These are phyloP conservation scores for Diaporthe batatas DNA, from an alignment of 2,329 filamentous ascomycete species.

Conservation along the genomic window DNA sequence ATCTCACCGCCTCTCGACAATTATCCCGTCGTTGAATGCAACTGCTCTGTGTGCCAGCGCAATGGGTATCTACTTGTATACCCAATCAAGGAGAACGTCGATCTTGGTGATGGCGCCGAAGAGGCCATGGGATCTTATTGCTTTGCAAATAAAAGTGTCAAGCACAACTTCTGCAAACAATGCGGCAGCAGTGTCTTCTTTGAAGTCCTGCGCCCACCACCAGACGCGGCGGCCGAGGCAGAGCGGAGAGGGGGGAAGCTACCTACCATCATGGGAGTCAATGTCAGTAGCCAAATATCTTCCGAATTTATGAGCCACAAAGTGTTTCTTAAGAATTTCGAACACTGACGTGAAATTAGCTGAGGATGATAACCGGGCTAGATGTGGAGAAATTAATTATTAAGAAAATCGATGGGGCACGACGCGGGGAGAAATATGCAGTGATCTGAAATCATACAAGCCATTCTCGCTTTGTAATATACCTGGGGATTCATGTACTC, in stretches of 20 bases:
- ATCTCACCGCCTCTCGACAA: constrained; percentile 32
- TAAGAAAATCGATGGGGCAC: constrained; percentile 5
- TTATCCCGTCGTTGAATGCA: constrained; percentile 33
- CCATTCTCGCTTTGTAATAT: no score
- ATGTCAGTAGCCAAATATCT: not conserved
- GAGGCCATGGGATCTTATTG: constrained; percentile 18
- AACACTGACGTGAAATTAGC: not conserved
- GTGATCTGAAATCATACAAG: not conserved
- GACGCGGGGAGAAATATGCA: constrained; percentile 2
- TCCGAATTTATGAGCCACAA: not conserved
- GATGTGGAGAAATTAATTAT: constrained; percentile 19
- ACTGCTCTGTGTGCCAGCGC: constrained; percentile 39
- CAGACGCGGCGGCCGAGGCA: not conserved
- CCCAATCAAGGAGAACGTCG: constrained; percentile 28
- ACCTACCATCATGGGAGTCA: constrained; percentile 30
- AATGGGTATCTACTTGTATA: constrained; percentile 39
- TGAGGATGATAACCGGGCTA: constrained; percentile 31
- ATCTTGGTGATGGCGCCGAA: not conserved
- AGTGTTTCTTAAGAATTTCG: no score
- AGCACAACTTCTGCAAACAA: constrained; percentile 34
- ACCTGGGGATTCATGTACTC: no score
- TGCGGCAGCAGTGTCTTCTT: constrained; percentile 39
- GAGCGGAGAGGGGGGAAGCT: not conserved
- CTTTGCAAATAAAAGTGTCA: constrained; percentile 24
- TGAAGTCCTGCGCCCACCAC: constrained; percentile 2